A percentile compares a stretch with the other conserved stretches of the same genome.
phyloP scores from a whole-genome alignment of 2,329 filamentous ascomycete species.

The Neoscytalidium dimidiatum region DNA sequence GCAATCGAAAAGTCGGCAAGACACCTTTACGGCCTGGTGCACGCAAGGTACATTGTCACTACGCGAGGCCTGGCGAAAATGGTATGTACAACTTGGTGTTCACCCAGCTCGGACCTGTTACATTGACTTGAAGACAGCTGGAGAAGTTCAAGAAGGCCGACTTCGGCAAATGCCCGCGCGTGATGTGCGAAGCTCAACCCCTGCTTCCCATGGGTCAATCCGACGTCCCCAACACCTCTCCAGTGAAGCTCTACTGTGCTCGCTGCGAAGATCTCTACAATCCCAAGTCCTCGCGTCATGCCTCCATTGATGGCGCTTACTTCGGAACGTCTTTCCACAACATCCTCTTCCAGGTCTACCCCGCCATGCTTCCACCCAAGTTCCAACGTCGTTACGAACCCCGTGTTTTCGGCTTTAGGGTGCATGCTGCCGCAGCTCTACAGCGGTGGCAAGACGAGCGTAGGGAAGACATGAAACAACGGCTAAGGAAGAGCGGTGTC shows the following conservation, averaged over 20 bases:
- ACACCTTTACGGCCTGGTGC: conserved; percentile 93
- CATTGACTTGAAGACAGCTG: conserved; percentile 58
- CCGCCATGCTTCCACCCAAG: conserved; percentile 83
- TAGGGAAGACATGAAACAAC: conserved; percentile 77
- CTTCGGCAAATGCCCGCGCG: conserved; percentile 96
- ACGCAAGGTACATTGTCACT: conserved; percentile 95
- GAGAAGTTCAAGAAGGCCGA: conserved; percentile 99
- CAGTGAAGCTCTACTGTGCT: conserved; percentile 95
- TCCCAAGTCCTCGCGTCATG: conserved; percentile 94
- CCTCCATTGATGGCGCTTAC: conserved; percentile 94
- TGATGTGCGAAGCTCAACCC: conserved; percentile 90
- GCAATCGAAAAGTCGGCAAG: conserved; percentile 96
- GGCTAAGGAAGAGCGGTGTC: conserved; percentile 68
- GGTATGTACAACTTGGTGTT: conserved; percentile 57
- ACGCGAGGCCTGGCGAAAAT: conserved; percentile 93
- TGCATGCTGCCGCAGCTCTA: conserved; percentile 85
- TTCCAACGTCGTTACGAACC: conserved; percentile 84
- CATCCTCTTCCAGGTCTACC: conserved; percentile 98
- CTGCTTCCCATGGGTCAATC: conserved; percentile 93
- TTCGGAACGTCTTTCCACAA: conserved; percentile 99
- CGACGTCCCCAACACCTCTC: conserved; percentile 82
- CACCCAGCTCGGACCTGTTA: background rate
- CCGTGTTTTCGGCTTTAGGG: conserved; percentile 90
- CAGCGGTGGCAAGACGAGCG: conserved; percentile 87
- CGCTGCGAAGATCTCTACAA: conserved; percentile 99